Evolutionary conservation across 1,284 basidiomycete species (phyloP).

Genomic region (Waitea zeae): DNA sequence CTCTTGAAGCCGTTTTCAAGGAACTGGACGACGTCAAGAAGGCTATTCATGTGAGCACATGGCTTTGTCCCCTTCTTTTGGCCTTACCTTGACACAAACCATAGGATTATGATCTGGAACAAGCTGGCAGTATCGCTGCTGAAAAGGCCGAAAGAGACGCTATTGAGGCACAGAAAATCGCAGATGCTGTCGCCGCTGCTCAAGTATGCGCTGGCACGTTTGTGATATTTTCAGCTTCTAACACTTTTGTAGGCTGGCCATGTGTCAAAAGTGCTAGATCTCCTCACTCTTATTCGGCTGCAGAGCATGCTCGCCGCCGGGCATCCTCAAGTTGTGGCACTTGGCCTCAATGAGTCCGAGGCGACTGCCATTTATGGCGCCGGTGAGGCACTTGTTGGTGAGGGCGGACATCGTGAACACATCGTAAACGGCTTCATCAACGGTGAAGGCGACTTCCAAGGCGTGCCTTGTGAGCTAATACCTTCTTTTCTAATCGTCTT

Average conservation of each 20-base stretch:
- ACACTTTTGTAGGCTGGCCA: constrained; percentile 1
- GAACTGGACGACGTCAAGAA: constrained; percentile 73
- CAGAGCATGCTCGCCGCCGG: constrained; percentile 35
- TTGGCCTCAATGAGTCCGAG: constrained; percentile 33
- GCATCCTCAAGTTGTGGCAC: constrained; percentile 22
- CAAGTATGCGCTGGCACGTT: constrained; percentile 25
- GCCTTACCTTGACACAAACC: constrained; percentile 4
- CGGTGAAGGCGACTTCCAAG: constrained; percentile 36
- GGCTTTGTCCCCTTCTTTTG: constrained; percentile 2
- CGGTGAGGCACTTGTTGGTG: constrained; percentile 33
- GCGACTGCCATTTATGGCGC: constrained; percentile 31
- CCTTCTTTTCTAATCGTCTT: not conserved
- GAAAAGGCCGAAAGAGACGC: constrained; percentile 37
- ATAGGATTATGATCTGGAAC: constrained; percentile 48
- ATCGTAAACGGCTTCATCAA: constrained; percentile 36
- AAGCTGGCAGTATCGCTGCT: constrained; percentile 31
- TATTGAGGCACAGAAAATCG: constrained; percentile 31
- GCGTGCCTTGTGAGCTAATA: constrained; percentile 44
- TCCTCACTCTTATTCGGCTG: constrained; percentile 50
- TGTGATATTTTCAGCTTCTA: not conserved
- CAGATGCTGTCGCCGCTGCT: constrained; percentile 35
- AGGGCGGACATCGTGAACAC: constrained; percentile 28
- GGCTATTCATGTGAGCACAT: constrained; percentile 48
- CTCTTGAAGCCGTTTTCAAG: constrained; percentile 57
- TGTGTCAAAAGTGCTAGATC: constrained; percentile 21